A percentile compares a stretch with the other conserved stretches of the same genome.
Evolutionary conservation across 1,284 basidiomycete species (phyloP).

Genomic region (Volvariella volvacea): DNA sequence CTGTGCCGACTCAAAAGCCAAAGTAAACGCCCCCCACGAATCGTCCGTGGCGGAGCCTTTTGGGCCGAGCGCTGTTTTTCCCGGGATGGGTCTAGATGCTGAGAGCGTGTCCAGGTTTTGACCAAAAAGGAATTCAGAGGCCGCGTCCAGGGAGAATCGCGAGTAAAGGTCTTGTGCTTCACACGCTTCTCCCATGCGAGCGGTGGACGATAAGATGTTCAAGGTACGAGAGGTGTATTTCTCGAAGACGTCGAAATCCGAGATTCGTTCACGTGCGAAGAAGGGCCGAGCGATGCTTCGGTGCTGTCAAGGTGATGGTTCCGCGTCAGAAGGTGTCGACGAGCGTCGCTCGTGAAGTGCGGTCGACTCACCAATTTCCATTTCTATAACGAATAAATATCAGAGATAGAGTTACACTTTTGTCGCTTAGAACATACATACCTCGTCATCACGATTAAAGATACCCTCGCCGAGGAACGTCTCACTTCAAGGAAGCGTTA

Average conservation of each 20-base stretch:
- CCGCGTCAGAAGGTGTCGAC: no score
- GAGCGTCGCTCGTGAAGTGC: neutral
- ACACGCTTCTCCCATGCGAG: slow-evolving; percentile 32
- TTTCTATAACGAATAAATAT: slow-evolving; percentile 21
- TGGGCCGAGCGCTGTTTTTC: slow-evolving; percentile 36
- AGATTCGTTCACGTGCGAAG: slow-evolving; percentile 62
- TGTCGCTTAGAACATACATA: slow-evolving; percentile 26
- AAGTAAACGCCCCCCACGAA: slow-evolving; percentile 53
- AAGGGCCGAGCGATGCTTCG: slow-evolving; percentile 66
- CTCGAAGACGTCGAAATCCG: slow-evolving; percentile 66
- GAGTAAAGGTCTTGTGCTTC: slow-evolving; percentile 64
- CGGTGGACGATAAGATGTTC: slow-evolving; percentile 36
- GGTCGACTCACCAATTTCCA: slow-evolving; percentile 42
- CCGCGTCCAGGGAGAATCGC: slow-evolving; percentile 64
- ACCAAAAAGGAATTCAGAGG: slow-evolving; percentile 67
- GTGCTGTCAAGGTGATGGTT: slow-evolving; percentile 41
- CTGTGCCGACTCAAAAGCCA: slow-evolving; percentile 59
- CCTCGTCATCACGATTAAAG: slow-evolving; percentile 68
- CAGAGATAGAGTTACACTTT: no score
- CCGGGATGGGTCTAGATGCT: slow-evolving; percentile 43
- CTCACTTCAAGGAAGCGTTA: slow-evolving; percentile 47
- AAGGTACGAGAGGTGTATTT: slow-evolving; percentile 43
- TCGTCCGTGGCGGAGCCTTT: slow-evolving; percentile 58
- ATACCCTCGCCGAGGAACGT: slow-evolving; percentile 64
- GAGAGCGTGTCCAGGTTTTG: slow-evolving; percentile 55